Base-by-base conservation (phyloP, 2,329 filamentous ascomycete genomes). In the Diaporthe sp. region DNA sequence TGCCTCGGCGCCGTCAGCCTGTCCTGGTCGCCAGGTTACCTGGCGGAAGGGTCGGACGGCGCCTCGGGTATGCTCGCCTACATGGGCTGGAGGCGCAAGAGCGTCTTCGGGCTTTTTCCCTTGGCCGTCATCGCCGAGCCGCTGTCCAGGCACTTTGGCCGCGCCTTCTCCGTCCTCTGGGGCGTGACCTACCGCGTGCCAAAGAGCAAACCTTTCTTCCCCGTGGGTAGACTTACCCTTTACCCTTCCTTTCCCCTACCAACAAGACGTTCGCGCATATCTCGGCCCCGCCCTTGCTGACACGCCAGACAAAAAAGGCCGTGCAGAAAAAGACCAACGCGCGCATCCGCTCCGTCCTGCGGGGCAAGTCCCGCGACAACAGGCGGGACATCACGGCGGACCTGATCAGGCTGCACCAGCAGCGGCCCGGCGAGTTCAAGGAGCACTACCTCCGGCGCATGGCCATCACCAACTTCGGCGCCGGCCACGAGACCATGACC, bases 391-490 rank as follows among this genome's bases (percentile, higher is more conserved):
- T 90, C 0, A 79, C 89, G 0, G 78, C 81, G 3, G 87, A 89
- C 73, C 77, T 90, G 1, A 85, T 90, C 19, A 80, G 82, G 32
- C 80, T 89, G 0, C 85, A 89, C 77, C 80, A 81, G 19, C 80
- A 83, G 6, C 85, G 83, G 27, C 84, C 86, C 0, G 70, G 9
- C 47, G 84, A 84, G 8, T 89, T 90, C 73, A 86, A 78, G 0
- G 84, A 87, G 35, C 79, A 77, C 0, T 89, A 89, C 70, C 82
- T 90, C 13, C 84, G 85, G 3, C 86, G 88, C 37, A 86, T 89
- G 82, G 87, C 86, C 3, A 82, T 88, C 3, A 89, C 88, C 2
- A 90, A 90, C 75, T 89, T 90, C 76, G 88, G 88, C 15, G 88
- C 88, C 1, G 88, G 88, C 0, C 88, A 90, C 74, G 88, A 90